Evolutionary conservation across 2,329 filamentous ascomycete genomes (phyloP), one percentile per base, ranked within the genome.

Genomic region (Xylaria sp.): DNA sequence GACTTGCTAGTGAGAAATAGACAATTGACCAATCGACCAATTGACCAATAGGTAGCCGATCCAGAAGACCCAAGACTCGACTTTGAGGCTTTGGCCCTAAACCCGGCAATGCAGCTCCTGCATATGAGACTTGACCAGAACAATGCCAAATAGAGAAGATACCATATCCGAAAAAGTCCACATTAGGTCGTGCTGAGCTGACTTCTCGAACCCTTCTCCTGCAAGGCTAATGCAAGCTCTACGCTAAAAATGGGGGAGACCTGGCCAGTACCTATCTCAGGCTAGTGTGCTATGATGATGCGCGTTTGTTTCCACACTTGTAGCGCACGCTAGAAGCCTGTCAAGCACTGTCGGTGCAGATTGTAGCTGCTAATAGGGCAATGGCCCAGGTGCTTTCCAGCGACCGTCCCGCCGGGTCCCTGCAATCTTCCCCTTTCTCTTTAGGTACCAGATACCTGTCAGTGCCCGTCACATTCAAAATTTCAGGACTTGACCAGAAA

Each of bases 361-460:
- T 61, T 65, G 59, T 58, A 65, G 56, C 45, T 53, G 20, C 13
- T 60, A 12, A 60, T 48, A 62, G 63, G 25, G 43, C 48, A 63
- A 60, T 66, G 52, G 30, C 56, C 45, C 46, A 46, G 28, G 43
- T 39, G 41, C 30, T 69, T 74, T 63, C 72, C 70, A 73, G 66
- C 59, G 69, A 74, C 73, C 73, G 56, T 66, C 57, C 72, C 66
- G 70, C 70, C 72, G 73, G 73, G 70, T 72, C 34, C 69, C 60
- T 68, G 32, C 72, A 55, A 71, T 61, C 53, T 18, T 32, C 30
- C 60, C 62, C 67, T 68, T 20, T 18, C 60, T 60, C 67, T 68
- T 20, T 18, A 34, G 25, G 50, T 34, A 20, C 5, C 28, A 25
- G 30, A 20, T 34, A 32, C 28, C 30, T 53, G 18, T 34, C n/a